Evolutionary conservation across 1,284 basidiomycete genomes (phyloP).

Genomic region (Uromyces viciae-fabae): DNA sequence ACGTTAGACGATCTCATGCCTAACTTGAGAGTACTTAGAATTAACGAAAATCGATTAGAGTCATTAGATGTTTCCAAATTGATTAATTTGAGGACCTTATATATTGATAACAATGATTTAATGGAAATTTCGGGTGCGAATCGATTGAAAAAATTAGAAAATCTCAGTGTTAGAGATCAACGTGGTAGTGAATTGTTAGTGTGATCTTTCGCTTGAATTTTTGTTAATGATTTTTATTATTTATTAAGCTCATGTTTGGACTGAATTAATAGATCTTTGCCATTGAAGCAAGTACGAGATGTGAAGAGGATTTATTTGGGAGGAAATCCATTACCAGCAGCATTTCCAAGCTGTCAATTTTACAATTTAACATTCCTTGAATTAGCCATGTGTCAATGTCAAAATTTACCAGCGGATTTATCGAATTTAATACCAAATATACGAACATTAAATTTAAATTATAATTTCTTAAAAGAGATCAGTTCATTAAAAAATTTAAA

Average conservation of each 20-base stretch:
- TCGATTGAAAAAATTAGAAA: constrained; percentile 71
- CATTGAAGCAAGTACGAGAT: constrained; percentile 73
- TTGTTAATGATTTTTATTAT: constrained; percentile 54
- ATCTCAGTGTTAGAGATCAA: constrained; percentile 86
- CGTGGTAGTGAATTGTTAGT: constrained; percentile 69
- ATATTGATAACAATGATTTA: constrained; percentile 82
- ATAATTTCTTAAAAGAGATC: constrained; percentile 78
- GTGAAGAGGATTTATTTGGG: constrained; percentile 90
- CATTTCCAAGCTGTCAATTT: constrained; percentile 64
- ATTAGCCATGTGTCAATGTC: constrained; percentile 81
- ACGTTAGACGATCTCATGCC: constrained; percentile 58
- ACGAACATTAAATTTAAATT: constrained; percentile 87
- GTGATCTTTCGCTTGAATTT: too few relatives aligned
- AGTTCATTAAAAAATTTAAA: constrained; percentile 68
- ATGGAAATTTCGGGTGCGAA: constrained; percentile 58
- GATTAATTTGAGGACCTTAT: constrained; percentile 77
- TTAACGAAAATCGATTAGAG: constrained; percentile 75
- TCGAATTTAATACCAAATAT: constrained; percentile 73
- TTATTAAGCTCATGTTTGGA: not conserved
- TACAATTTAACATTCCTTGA: constrained; percentile 91
- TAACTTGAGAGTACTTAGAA: constrained; percentile 73
- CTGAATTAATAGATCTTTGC: constrained; percentile 52
- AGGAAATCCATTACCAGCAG: constrained; percentile 58
- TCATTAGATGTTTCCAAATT: constrained; percentile 67
- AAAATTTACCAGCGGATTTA: constrained; percentile 67